Conservation (phyloP, 176 grass and related monocot species). For the Pontederia paniculata region DNA sequence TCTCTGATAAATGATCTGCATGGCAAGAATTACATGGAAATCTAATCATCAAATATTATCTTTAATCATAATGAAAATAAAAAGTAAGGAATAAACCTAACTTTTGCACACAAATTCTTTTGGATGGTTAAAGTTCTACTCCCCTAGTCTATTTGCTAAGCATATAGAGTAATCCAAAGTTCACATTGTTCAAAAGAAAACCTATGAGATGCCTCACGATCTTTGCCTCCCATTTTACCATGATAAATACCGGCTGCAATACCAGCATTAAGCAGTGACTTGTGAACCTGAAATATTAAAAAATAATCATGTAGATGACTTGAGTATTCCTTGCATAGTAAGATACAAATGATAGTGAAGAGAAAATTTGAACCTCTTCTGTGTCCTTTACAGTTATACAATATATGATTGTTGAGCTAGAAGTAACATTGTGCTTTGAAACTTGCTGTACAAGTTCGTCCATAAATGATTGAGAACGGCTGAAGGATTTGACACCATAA, state of each 20-base stretch:
- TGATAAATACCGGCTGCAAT: conserved; percentile 77
- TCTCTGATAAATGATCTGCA: conserved; percentile 89
- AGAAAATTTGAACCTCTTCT: conserved; percentile 48
- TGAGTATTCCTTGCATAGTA: too few species aligned
- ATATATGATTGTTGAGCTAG: conserved; percentile 83
- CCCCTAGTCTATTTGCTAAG: background rate
- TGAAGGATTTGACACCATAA: conserved; percentile 62
- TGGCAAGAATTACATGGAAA: conserved; percentile 5
- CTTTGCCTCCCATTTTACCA: conserved; percentile 67
- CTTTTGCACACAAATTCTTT: too few species aligned
- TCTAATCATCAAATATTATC: conserved; percentile 17
- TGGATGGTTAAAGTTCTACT: too few species aligned
- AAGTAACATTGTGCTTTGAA: conserved; percentile 37
- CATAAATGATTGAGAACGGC: conserved; percentile 43
- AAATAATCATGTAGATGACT: conserved; percentile 1
- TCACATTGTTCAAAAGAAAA: conserved; percentile 15
- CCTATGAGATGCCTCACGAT: conserved; percentile 81
- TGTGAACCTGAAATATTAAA: conserved; percentile 37
- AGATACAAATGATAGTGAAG: background rate
- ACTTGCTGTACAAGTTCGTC: conserved; percentile 78
- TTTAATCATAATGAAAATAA: background rate
- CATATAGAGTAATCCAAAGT: background rate
- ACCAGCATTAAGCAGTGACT: conserved; percentile 63
- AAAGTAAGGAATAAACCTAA: too few species aligned
- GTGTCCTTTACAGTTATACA: conserved; percentile 81